Evolutionary conservation across 78 protist genomes (phyloP).

Genomic region (Isochrysis galbana): DNA sequence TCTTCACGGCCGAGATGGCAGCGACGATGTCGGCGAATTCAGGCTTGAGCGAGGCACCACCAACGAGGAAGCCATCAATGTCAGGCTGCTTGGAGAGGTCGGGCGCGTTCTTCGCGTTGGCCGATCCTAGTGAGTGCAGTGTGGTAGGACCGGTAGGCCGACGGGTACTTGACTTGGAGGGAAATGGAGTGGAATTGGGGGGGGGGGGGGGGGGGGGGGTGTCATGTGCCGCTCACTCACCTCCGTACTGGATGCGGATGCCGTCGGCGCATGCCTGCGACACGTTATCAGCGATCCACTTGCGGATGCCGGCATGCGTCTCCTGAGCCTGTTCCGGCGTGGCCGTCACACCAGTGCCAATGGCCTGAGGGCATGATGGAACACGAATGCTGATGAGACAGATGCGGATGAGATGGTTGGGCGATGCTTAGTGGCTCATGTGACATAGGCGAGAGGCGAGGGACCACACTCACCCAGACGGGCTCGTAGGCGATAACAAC

Average conservation of each 20-base stretch:
- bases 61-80: constrained; percentile 98
- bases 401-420: too few relatives aligned
- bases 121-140: too few relatives aligned
- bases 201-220: too few relatives aligned
- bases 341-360: constrained; percentile 96
- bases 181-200: too few relatives aligned
- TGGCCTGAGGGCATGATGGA: too few relatives aligned
- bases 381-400: too few relatives aligned
- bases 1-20: background rate
- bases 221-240: too few relatives aligned
- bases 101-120: constrained; percentile 71
- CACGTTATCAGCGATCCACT: constrained; percentile 5
- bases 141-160: too few relatives aligned
- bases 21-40: constrained; percentile 83
- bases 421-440: too few relatives aligned
- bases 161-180: too few relatives aligned
- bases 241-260: constrained; percentile 25
- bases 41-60: constrained; percentile 96
- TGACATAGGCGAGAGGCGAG: too few relatives aligned
- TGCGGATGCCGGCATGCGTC: background rate
- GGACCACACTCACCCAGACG: too few relatives aligned
- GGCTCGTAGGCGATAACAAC: constrained; percentile 63
- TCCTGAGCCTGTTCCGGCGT: constrained; percentile 89
- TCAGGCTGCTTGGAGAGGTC: constrained; percentile 76
- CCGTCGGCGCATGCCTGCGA: background rate